Evolutionary conservation across 805 yeast species (phyloP).

Genomic region (Yamadazyma phyllophila): DNA sequence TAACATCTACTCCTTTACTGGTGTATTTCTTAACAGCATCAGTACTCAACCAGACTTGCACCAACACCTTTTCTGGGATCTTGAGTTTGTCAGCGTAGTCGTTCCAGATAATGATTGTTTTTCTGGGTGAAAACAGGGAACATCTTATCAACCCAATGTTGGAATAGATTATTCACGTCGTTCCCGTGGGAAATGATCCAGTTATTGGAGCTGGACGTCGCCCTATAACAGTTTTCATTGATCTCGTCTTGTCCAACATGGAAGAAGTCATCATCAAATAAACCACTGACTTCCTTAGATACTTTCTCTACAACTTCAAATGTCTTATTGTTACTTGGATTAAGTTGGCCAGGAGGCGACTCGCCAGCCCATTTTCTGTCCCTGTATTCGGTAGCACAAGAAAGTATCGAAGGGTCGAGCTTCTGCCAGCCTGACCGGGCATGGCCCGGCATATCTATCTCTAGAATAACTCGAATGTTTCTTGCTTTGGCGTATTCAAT

Average conservation of each 20-base stretch:
- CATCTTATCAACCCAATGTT: constrained; percentile 33
- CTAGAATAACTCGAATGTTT: constrained; percentile 43
- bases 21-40: constrained; percentile 25
- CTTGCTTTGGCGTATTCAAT: constrained; percentile 31
- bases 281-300: constrained; percentile 27
- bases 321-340: constrained; percentile 27
- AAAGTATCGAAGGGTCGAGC: constrained; percentile 23
- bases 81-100: constrained; percentile 26
- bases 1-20: constrained; percentile 33
- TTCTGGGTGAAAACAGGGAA: constrained; percentile 22
- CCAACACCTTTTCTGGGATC: constrained; percentile 29
- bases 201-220: neutral
- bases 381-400: constrained; percentile 28
- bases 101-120: constrained; percentile 40
- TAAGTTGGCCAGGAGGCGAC: constrained; percentile 43
- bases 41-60: constrained; percentile 33
- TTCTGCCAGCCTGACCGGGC: constrained; percentile 38
- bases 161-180: constrained; percentile 24
- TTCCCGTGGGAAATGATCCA: constrained; percentile 3
- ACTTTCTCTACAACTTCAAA: constrained; percentile 31
- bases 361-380: constrained; percentile 28
- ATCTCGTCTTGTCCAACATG: constrained; percentile 44
- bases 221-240: constrained; percentile 26
- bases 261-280: constrained; percentile 36
- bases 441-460: constrained; percentile 43